phyloP scores from a whole-genome alignment of 768 basidiomycete species.

The Hydnomerulius pinastri region DNA sequence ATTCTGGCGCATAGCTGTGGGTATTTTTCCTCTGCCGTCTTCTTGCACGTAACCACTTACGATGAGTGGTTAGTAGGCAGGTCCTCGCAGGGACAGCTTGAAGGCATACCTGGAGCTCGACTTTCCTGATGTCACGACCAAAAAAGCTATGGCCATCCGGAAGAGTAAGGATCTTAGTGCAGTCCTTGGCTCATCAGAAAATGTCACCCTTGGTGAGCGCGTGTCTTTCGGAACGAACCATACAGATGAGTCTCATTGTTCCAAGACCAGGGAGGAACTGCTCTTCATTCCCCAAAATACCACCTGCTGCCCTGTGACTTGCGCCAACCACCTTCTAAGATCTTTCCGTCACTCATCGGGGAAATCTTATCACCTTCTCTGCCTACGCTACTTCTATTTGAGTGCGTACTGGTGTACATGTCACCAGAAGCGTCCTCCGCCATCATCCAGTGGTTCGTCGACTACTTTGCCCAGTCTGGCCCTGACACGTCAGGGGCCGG shows the following conservation, averaged over 20 bases:
- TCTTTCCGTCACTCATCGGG: conserved; percentile 40
- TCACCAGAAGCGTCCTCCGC: conserved; percentile 53
- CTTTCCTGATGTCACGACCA: conserved; percentile 81
- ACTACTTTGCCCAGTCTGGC: conserved; percentile 52
- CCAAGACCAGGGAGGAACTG: conserved; percentile 38
- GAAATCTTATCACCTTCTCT: conserved; percentile 55
- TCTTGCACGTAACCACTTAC: conserved; percentile 7
- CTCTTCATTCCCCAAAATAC: conserved; percentile 50
- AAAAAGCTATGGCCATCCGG: conserved; percentile 80
- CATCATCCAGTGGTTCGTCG: conserved; percentile 74
- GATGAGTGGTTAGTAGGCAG: conserved; percentile 47
- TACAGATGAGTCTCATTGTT: not conserved
- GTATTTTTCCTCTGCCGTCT: conserved; percentile 24
- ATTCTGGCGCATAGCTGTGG: conserved; percentile 88
- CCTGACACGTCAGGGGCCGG: not conserved
- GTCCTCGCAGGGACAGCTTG: conserved; percentile 49
- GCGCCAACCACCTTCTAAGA: conserved; percentile 52
- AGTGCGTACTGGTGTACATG: conserved; percentile 95
- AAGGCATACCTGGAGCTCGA: conserved; percentile 84
- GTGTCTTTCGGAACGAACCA: too few relatives aligned
- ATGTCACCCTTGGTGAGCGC: conserved; percentile 16
- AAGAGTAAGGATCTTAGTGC: conserved; percentile 52
- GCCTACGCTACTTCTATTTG: conserved; percentile 87
- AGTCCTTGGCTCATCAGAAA: conserved; percentile 21
- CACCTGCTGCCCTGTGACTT: conserved; percentile 80